phyloP scores from a whole-genome alignment of 2,329 filamentous ascomycete genomes.

The Penicillium sp. region DNA sequence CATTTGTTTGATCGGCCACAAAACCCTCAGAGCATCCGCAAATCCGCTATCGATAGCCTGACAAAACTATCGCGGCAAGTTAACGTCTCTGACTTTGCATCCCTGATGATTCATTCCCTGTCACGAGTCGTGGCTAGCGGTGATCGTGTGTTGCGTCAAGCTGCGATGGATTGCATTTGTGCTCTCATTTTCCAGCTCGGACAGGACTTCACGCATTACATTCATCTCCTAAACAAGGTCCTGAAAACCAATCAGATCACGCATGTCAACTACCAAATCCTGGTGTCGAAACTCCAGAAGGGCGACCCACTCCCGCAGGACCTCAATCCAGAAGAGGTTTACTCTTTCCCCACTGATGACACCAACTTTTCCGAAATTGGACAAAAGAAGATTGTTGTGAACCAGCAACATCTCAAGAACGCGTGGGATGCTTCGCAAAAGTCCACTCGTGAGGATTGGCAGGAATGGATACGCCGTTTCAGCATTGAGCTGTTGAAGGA shows the following conservation, averaged over 20 bases:
- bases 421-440: conserved; percentile 98
- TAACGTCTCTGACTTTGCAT: conserved; percentile 94
- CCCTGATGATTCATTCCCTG: conserved; percentile 92
- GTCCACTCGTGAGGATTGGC: conserved; percentile 97
- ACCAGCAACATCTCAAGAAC: conserved; percentile 92
- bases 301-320: conserved; percentile 94
- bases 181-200: conserved; percentile 94
- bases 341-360: conserved; percentile 76
- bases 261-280: conserved; percentile 86
- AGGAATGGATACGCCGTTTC: conserved; percentile 96
- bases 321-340: conserved; percentile 80
- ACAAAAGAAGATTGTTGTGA: conserved; percentile 93
- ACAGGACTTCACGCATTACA: conserved; percentile 92
- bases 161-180: conserved; percentile 90
- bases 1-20: conserved; percentile 87
- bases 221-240: conserved; percentile 87
- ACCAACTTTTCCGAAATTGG: conserved; percentile 77
- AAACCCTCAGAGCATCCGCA: conserved; percentile 75
- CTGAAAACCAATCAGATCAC: conserved; percentile 76
- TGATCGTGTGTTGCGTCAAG: conserved; percentile 71
- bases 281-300: conserved; percentile 90
- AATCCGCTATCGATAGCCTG: conserved; percentile 89
- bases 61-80: conserved; percentile 93
- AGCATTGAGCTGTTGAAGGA: conserved; percentile 93
- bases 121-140: conserved; percentile 74